A percentile compares a stretch with the other conserved stretches of the same genome.
Conservation (phyloP, 2,329 filamentous ascomycete genomes). For the Trichoderma sp. region DNA sequence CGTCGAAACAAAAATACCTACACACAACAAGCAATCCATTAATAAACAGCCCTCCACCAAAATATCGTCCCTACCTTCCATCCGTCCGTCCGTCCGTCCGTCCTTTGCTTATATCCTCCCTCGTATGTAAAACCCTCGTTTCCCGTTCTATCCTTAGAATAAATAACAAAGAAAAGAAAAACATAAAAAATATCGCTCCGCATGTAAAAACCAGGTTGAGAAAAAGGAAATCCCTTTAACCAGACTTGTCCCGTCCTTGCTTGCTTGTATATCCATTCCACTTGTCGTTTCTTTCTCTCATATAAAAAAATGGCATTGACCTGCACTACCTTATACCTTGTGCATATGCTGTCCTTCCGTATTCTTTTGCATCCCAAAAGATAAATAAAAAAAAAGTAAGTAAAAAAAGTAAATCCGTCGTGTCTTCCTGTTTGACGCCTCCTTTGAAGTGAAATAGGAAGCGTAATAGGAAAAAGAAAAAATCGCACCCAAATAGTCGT, state of each 20-base stretch:
- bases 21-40: background rate
- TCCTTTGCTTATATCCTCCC: background rate
- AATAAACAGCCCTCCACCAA: background rate
- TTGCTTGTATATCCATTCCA: background rate
- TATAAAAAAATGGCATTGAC: background rate
- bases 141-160: background rate
- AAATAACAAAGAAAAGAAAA: background rate
- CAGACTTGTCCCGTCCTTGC: background rate
- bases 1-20: background rate
- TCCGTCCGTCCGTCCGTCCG: background rate
- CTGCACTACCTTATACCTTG: background rate
- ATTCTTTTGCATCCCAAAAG: background rate
- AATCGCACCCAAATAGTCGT: constrained; percentile 6
- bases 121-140: background rate
- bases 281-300: background rate
- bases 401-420: background rate
- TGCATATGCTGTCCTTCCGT: background rate
- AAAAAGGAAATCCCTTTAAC: background rate
- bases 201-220: background rate
- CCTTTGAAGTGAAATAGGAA: background rate
- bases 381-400: background rate
- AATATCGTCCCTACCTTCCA: background rate
- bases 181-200: background rate
- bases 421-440: constrained; percentile 16
- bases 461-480: background rate